These are phyloP conservation scores for Chenopodium suecicum DNA, from an alignment of 148 eudicot genomes.

Conservation along the genomic window DNA sequence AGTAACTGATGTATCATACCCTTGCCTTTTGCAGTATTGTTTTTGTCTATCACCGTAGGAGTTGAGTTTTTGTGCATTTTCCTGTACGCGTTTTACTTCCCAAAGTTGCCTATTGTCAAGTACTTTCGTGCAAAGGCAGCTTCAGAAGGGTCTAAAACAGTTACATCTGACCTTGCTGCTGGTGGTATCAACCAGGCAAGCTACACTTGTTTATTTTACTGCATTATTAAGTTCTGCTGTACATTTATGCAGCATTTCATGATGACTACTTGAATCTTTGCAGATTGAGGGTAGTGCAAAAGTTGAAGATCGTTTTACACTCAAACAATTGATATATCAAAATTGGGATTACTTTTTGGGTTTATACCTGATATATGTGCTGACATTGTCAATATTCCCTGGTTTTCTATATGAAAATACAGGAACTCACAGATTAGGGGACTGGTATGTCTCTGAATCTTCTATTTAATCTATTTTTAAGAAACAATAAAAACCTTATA, in stretches of 20 bases:
- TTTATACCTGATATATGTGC: constrained; percentile 54
- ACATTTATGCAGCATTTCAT: not conserved
- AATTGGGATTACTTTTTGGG: constrained; percentile 62
- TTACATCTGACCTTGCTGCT: constrained; percentile 52
- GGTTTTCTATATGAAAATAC: constrained; percentile 76
- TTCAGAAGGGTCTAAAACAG: constrained; percentile 61
- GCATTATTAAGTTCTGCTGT: not conserved
- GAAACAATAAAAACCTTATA: not conserved
- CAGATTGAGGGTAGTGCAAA: constrained; percentile 37
- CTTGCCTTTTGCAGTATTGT: constrained; percentile 44
- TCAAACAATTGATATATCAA: constrained; percentile 44
- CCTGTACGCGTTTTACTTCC: constrained; percentile 48
- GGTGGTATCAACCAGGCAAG: constrained; percentile 50
- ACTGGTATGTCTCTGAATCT: constrained; percentile 43
- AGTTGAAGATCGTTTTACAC: constrained; percentile 35
- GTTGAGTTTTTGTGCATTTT: constrained; percentile 51
- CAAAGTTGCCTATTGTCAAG: constrained; percentile 62
- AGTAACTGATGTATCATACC: no score
- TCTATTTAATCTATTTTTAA: not conserved
- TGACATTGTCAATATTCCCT: constrained; percentile 76
- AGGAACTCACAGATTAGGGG: constrained; percentile 51
- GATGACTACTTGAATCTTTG: not conserved
- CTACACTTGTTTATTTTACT: not conserved
- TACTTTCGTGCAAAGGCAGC: constrained; percentile 60
- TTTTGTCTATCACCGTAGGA: constrained; percentile 44